These are phyloP conservation scores for Phytophthora megakarya DNA, from an alignment of 352 stramenopile genomes.

Conservation along the genomic window DNA sequence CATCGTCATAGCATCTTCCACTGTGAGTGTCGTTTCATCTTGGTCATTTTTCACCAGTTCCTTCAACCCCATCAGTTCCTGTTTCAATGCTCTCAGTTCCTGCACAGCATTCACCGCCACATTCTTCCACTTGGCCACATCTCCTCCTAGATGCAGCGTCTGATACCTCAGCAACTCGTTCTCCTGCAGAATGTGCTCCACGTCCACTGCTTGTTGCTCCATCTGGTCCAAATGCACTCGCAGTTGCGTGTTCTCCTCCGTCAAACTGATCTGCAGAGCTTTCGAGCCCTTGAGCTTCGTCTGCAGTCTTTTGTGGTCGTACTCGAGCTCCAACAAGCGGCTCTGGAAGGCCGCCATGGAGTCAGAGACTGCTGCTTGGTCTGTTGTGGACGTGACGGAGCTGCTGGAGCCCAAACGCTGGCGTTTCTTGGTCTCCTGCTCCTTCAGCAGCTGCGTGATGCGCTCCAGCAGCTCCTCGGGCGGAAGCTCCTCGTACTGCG, in stretches of 20 bases:
- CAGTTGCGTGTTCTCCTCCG: conserved; percentile 70
- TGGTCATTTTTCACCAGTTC: conserved; percentile 45
- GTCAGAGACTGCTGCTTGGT: conserved; percentile 14
- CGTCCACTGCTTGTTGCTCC: conserved; percentile 54
- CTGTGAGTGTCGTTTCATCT: conserved; percentile 35
- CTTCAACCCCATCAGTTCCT: conserved; percentile 49
- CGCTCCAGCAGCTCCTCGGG: conserved; percentile 57
- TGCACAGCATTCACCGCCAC: conserved; percentile 34
- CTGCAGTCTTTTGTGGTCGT: conserved; percentile 67
- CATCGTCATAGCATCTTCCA: conserved; percentile 48
- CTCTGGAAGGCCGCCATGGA: conserved; percentile 57
- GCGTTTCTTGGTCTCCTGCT: conserved; percentile 49
- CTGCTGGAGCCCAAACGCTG: conserved; percentile 24
- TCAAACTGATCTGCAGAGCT: conserved; percentile 67
- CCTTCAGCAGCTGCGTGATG: conserved; percentile 60
- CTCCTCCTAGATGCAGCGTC: conserved; percentile 43
- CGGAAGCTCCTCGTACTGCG: conserved; percentile 69
- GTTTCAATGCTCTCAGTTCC: conserved; percentile 41
- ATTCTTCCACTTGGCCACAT: conserved; percentile 53
- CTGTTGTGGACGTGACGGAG: conserved; percentile 10
- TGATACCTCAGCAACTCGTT: conserved; percentile 70
- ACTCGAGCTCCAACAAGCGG: conserved; percentile 69
- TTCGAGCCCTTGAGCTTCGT: conserved; percentile 63
- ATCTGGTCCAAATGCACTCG: conserved; percentile 53
- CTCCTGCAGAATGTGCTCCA: conserved; percentile 56